These are phyloP conservation scores for Samsoniella hepiali DNA, from an alignment of 2,329 filamentous ascomycete species.

Conservation along the genomic window DNA sequence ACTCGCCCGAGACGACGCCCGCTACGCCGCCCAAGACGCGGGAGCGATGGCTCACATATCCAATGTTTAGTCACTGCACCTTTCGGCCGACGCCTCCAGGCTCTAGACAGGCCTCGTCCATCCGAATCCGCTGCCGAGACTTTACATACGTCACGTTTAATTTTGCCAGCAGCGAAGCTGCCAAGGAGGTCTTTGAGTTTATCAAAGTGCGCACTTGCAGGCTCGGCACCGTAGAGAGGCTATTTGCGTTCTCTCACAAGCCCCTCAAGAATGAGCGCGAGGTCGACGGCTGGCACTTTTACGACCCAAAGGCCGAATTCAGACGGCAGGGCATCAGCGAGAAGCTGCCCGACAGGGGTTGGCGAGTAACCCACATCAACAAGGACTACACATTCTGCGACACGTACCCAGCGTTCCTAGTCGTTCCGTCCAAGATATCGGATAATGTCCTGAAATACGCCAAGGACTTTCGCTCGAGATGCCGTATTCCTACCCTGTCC, in stretches of 20 bases:
- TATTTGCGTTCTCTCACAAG: conserved; percentile 86
- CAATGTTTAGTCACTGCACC: conserved; percentile 79
- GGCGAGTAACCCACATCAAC: conserved; percentile 90
- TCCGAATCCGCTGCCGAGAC: conserved; percentile 86
- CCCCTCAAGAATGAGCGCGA: conserved; percentile 70
- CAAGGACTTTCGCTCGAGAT: conserved; percentile 80
- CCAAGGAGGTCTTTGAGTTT: conserved; percentile 82
- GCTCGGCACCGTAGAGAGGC: conserved; percentile 76
- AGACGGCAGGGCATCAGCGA: conserved; percentile 81
- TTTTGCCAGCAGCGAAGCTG: conserved; percentile 70
- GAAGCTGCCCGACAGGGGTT: conserved; percentile 73
- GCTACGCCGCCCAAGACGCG: conserved; percentile 37
- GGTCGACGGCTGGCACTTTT: conserved; percentile 77
- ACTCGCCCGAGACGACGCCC: conserved; percentile 26
- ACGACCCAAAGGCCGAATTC: conserved; percentile 83
- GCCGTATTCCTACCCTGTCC: conserved; percentile 82
- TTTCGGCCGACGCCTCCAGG: conserved; percentile 69
- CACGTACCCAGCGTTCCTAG: conserved; percentile 83
- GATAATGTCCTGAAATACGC: conserved; percentile 96
- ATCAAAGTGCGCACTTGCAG: conserved; percentile 79
- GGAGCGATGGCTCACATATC: conserved; percentile 92
- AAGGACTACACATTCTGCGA: conserved; percentile 85
- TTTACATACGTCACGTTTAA: conserved; percentile 93
- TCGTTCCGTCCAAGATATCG: conserved; percentile 86
- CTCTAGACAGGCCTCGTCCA: conserved; percentile 71